A percentile compares a stretch with the other conserved stretches of the same genome.
phyloP scores from a whole-genome alignment of 768 basidiomycete genomes.

The Flagelloscypha sp. region DNA sequence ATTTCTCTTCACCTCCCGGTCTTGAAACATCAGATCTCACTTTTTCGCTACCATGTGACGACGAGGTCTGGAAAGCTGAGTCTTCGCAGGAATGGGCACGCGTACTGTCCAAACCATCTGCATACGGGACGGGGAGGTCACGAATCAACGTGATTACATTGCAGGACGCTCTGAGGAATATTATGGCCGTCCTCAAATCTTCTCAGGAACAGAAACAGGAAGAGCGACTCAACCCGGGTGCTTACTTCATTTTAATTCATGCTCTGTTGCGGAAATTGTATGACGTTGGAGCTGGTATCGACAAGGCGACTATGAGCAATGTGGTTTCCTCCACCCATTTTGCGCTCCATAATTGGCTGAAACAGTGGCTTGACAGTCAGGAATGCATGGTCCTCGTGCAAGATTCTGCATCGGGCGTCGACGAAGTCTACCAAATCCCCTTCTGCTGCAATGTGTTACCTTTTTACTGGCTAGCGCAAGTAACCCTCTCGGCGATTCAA shows the following conservation, averaged over 20 bases:
- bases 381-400: no score
- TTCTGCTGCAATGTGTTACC: conserved; percentile 43
- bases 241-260: conserved; percentile 39
- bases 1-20: conserved; percentile 39
- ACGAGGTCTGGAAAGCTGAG: conserved; percentile 45
- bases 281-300: no score
- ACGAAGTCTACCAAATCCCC: conserved; percentile 25
- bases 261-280: no score
- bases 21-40: conserved; percentile 41
- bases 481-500: conserved; percentile 40
- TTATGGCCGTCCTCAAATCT: no score
- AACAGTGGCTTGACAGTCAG: conserved; percentile 40
- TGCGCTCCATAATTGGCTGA: conserved; percentile 53
- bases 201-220: no score
- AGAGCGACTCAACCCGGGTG: conserved; percentile 35
- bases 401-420: conserved; percentile 21
- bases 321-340: conserved; percentile 34
- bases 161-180: conserved; percentile 29
- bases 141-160: conserved; percentile 31
- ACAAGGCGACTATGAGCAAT: conserved; percentile 10
- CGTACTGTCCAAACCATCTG: conserved; percentile 30
- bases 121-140: conserved; percentile 27
- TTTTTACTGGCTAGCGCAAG: conserved; percentile 58
- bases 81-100: conserved; percentile 42
- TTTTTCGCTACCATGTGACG: conserved; percentile 48